A percentile compares a stretch with the other conserved stretches of the same genome.
Evolutionary conservation across 495 filamentous ascomycete genomes (phyloP).

Genomic region (Pseudomonodictys pantanalensis): DNA sequence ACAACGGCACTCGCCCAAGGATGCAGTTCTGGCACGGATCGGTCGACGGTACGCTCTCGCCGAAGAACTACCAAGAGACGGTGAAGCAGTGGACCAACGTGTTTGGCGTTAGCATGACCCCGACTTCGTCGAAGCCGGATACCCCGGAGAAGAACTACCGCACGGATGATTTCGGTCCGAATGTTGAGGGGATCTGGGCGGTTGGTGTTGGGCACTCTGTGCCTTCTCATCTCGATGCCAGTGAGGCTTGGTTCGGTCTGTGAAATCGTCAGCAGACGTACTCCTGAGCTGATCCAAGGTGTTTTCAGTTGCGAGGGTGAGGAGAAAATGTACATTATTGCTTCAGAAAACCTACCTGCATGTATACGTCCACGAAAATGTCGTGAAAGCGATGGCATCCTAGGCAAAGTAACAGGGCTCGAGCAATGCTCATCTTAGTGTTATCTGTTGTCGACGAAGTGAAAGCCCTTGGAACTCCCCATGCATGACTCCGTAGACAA

Average conservation of each 20-base stretch:
- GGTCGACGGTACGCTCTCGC: constrained; percentile 49
- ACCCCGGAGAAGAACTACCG: constrained; percentile 47
- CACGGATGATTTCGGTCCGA: constrained; percentile 47
- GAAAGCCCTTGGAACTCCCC: constrained; percentile 17
- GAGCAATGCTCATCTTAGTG: constrained; percentile 4
- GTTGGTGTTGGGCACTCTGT: constrained; percentile 51
- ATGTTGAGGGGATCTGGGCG: constrained; percentile 49
- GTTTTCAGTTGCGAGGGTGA: too few relatives aligned
- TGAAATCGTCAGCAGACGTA: neutral
- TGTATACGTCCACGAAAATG: too few relatives aligned
- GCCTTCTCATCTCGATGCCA: constrained; percentile 33
- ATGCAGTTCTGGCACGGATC: constrained; percentile 59
- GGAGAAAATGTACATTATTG: neutral
- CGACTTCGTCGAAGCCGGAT: constrained; percentile 23
- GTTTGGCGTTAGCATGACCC: constrained; percentile 37
- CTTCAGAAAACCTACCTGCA: too few relatives aligned
- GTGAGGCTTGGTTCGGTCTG: constrained; percentile 31
- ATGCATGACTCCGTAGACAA: constrained; percentile 27
- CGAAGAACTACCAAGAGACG: constrained; percentile 52
- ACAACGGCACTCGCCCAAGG: constrained; percentile 51
- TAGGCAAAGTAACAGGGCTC: too few relatives aligned
- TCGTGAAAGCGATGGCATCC: too few relatives aligned
- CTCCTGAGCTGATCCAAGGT: too few relatives aligned
- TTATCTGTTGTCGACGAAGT: constrained; percentile 3
- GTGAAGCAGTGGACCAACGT: constrained; percentile 62